phyloP scores from a whole-genome alignment of 495 filamentous ascomycete species.

The Tirmania nivea region DNA sequence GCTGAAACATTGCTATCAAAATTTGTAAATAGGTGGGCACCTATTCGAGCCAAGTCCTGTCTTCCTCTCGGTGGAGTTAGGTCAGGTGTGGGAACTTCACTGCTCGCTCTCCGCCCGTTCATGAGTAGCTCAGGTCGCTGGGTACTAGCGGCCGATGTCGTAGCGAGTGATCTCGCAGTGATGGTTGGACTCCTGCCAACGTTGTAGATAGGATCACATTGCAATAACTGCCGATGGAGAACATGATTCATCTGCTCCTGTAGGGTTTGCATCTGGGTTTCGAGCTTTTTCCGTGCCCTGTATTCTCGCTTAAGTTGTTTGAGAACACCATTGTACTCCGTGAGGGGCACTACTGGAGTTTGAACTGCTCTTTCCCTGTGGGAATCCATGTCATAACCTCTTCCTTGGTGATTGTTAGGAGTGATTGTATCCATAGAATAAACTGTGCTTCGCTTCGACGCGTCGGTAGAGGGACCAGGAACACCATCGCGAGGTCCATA shows the following conservation, averaged over 20 bases:
- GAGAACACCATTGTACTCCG: slow-evolving; percentile 35
- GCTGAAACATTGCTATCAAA: slow-evolving; percentile 10
- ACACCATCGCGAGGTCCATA: too few relatives aligned
- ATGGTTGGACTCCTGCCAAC: not conserved
- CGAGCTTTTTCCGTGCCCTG: slow-evolving; percentile 30
- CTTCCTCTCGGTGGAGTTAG: slow-evolving; percentile 13
- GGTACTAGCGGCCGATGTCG: not conserved
- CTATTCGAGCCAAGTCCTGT: slow-evolving; percentile 6
- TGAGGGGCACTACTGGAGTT: slow-evolving; percentile 25
- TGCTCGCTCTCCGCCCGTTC: slow-evolving; percentile 14
- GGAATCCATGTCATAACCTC: not conserved
- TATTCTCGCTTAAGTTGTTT: slow-evolving; percentile 35
- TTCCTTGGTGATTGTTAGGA: not conserved
- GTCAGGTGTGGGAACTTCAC: slow-evolving; percentile 18
- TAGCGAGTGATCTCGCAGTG: not conserved
- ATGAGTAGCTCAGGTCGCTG: slow-evolving; percentile 9
- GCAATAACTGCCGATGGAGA: slow-evolving; percentile 13
- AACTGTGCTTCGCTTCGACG: not conserved
- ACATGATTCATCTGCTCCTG: slow-evolving; percentile 28
- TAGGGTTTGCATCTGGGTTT: slow-evolving; percentile 29
- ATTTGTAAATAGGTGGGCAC: slow-evolving; percentile 9
- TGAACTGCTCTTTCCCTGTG: slow-evolving; percentile 4
- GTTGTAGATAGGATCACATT: not conserved
- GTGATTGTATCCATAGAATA: slow-evolving; percentile 2
- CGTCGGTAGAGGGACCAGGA: too few relatives aligned